Evolutionary conservation across 139 green algal genomes (phyloP), one percentile per base, ranked within the genome.

Genomic region (Tetraselmis striata): DNA sequence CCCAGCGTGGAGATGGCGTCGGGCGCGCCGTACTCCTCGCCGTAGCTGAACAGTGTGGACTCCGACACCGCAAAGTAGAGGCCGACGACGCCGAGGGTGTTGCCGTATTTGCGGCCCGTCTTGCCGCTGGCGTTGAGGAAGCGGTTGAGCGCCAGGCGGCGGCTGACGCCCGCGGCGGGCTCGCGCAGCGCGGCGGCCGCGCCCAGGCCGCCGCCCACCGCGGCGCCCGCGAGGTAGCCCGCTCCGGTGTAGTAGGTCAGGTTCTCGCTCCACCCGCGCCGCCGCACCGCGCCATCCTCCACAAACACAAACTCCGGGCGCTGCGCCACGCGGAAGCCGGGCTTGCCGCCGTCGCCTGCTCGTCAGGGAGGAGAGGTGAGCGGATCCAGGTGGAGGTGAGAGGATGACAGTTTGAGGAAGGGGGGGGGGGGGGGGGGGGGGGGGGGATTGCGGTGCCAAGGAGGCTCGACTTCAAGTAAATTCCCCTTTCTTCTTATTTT

Each of bases 181-280:
- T 22, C 79, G 80, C 23, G 85, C 83, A 28, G 11, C 26, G 59
- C 23, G 87, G 83, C 18, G 87, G 30, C 22, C 30, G 58, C 28
- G 5, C 89, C 89, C 32, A 77, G 76, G 28, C 84, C 77, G 26
- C 90, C 90, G 28, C 90, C 90, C 45, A 90, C 30, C 22, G 87
- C 1, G 23, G 90, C 90, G 93, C 93, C 93, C 85, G 85, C 83
- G 22, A 97, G 84, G 80, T 98, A 98, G 0, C 94, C 94, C 22
- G 91, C 74, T 1, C 94, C 94, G 0, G 93, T 96, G 84, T 98
- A 98, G 76, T 96, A 98, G 27, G 94, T 94, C 59, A 98, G 81
- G 84, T 97, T 97, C 58, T 98, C 94, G 2, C 86, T 89, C 93
- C 94, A 98, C 77, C 88, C 89, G 80, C 94, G 87, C 59, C 87